Evolutionary conservation across 352 stramenopile species (phyloP), one percentile per base, ranked within the genome.

Genomic region (Thraustochytrium striatum): DNA sequence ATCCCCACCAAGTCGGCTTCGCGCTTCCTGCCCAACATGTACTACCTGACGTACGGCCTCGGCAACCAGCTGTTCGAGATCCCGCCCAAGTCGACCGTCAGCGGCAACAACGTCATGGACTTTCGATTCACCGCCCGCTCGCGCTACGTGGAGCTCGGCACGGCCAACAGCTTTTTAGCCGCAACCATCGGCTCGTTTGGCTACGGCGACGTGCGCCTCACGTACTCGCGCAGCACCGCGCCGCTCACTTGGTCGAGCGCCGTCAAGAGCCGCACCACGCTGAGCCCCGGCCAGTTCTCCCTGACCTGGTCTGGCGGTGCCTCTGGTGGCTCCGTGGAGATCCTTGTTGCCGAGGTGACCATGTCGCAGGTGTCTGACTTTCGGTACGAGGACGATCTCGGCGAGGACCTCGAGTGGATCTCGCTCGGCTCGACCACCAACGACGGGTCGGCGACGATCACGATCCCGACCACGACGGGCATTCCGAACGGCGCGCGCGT

Each of bases 21-120:
- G n/a, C 55, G 70, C 36, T 80, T 61, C 47, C 57, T 80, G 21
- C 70, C 70, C 36, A 80, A 73, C 36, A 38, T 80, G 28, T 57
- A 28, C 33, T 58, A 81, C 30, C 5, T 80, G 0, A 43, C 41
- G 30, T n/a, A n/a, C n/a, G 16, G 11, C 2, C 16, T 44, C n/a
- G n/a, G n/a, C 5, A 39, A n/a, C 19, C 11, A 21, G 13, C 44
- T 75, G 19, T 39, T 13, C 11, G 52, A 75, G 32, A 30, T 61
- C 25, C 44, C 61, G 8, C 44, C 65, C 11, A 41, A 58, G 25
- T 19, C 39, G 25, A n/a, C n/a, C n/a, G n/a, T n/a, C n/a, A n/a
- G n/a, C n/a, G n/a, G n/a, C n/a, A 43, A 75, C 21, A 75, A 61
- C 30, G 32, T 9, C 16, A 75, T 75, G 65, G 32, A 11, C 39